A percentile compares a stretch with the other conserved stretches of the same genome.
Conservation (phyloP, 805 yeast genomes). For the Zygoascus ofunaensis region DNA sequence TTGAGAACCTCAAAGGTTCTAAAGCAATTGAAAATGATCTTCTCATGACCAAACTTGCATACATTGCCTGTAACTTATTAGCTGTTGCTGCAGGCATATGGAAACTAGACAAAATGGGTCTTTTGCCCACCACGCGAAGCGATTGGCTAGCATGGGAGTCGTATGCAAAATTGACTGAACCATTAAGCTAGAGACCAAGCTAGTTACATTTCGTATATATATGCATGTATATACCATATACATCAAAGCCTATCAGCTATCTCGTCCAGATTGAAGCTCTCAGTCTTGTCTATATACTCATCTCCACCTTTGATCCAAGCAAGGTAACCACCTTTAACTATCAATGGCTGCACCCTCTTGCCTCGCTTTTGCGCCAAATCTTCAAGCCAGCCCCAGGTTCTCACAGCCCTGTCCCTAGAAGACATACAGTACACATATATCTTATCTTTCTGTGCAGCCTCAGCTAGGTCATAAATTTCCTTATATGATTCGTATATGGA, state of each 20-base stretch:
- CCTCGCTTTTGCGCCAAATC: constrained; percentile 14
- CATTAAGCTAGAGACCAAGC: background rate
- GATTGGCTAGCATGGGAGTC: constrained; percentile 91
- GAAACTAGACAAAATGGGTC: constrained; percentile 81
- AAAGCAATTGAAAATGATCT: constrained; percentile 25
- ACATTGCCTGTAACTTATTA: constrained; percentile 39
- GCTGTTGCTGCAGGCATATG: constrained; percentile 69
- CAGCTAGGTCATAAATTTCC: constrained; percentile 15
- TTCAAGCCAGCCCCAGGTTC: constrained; percentile 18
- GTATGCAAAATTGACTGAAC: background rate
- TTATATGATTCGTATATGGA: constrained; percentile 14
- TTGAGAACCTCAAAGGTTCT: constrained; percentile 29
- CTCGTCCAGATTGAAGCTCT: constrained; percentile 15
- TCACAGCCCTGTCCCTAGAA: constrained; percentile 19
- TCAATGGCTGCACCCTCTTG: constrained; percentile 10
- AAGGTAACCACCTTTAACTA: constrained; percentile 18
- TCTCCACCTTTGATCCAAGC: constrained; percentile 21
- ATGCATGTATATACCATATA: no score
- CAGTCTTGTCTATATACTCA: constrained; percentile 17
- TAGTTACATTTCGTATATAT: no score
- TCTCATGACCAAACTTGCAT: constrained; percentile 38
- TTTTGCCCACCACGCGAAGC: constrained; percentile 75
- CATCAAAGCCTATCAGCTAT: background rate
- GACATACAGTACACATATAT: constrained; percentile 18
- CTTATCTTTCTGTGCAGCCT: constrained; percentile 14